Evolutionary conservation across 441 rosid species (phyloP).

Genomic region (Gossypium davidsonii): DNA sequence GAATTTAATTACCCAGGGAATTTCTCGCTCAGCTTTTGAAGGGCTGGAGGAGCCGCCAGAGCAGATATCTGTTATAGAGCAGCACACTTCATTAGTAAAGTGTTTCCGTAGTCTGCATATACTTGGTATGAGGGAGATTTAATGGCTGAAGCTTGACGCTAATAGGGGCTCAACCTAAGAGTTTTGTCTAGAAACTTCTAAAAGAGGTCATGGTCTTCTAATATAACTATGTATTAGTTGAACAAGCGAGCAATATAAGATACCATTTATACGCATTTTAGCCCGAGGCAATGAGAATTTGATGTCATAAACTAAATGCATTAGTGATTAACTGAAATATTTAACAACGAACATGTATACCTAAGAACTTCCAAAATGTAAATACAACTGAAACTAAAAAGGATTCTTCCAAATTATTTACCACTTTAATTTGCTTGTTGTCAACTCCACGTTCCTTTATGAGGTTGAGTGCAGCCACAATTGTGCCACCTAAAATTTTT

Average conservation of each 20-base stretch:
- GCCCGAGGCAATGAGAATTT: neutral
- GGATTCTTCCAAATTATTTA: conserved; percentile 24
- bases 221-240: neutral
- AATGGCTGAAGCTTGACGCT: neutral
- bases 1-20: conserved; percentile 62
- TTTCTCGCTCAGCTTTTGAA: conserved; percentile 79
- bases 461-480: conserved; percentile 70
- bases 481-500: conserved; percentile 65
- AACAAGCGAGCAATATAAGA: neutral
- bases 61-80: conserved; percentile 62
- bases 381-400: neutral
- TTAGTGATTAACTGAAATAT: neutral
- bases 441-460: conserved; percentile 62
- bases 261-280: neutral
- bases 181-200: neutral
- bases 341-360: neutral
- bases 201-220: neutral
- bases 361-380: neutral
- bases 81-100: conserved; percentile 13
- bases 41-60: conserved; percentile 86
- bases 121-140: neutral
- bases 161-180: neutral
- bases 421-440: conserved; percentile 86
- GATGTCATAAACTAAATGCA: neutral
- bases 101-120: neutral